A percentile compares a stretch with the other conserved stretches of the same genome.
Conservation (phyloP, 495 filamentous ascomycete species). For the Rhizodiscina lignyota region DNA sequence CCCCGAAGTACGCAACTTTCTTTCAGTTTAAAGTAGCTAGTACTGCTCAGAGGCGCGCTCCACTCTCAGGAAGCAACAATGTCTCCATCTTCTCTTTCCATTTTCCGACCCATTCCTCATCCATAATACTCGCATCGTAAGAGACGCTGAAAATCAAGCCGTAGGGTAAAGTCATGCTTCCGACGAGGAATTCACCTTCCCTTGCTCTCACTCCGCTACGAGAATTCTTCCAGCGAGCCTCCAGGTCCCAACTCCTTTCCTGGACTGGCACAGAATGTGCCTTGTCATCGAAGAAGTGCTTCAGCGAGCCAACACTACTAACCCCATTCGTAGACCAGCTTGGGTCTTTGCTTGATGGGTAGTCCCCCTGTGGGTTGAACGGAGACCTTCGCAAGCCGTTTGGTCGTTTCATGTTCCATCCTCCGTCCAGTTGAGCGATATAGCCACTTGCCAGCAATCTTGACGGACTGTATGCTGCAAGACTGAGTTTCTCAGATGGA, state of each 20-base stretch:
- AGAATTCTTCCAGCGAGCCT: conserved; percentile 6
- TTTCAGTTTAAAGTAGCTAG: too few relatives aligned
- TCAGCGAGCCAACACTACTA: conserved; percentile 16
- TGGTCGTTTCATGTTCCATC: conserved; percentile 10
- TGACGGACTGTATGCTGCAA: conserved; percentile 10
- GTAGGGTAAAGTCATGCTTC: conserved; percentile 11
- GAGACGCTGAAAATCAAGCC: conserved; percentile 13
- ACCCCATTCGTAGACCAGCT: conserved; percentile 20
- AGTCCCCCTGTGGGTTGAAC: conserved; percentile 19
- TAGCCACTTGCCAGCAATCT: conserved; percentile 19
- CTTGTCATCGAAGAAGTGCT: conserved; percentile 10
- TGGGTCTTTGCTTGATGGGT: conserved; percentile 11
- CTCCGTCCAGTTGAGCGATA: conserved; percentile 15
- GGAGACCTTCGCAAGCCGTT: conserved; percentile 8
- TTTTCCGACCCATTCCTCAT: conserved; percentile 8
- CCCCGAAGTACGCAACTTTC: too few relatives aligned
- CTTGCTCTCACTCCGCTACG: conserved; percentile 13
- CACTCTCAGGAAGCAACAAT: too few relatives aligned
- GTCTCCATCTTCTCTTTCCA: conserved; percentile 17
- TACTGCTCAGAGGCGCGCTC: too few relatives aligned
- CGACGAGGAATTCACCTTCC: conserved; percentile 21
- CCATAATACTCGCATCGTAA: conserved; percentile 17
- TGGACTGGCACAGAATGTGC: too few relatives aligned
- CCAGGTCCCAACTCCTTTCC: too few relatives aligned
- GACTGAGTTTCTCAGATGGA: too few relatives aligned